A percentile compares a stretch with the other conserved stretches of the same genome.
Evolutionary conservation across 805 yeast species (phyloP).

Genomic region (Tetrapisispora arboricola): DNA sequence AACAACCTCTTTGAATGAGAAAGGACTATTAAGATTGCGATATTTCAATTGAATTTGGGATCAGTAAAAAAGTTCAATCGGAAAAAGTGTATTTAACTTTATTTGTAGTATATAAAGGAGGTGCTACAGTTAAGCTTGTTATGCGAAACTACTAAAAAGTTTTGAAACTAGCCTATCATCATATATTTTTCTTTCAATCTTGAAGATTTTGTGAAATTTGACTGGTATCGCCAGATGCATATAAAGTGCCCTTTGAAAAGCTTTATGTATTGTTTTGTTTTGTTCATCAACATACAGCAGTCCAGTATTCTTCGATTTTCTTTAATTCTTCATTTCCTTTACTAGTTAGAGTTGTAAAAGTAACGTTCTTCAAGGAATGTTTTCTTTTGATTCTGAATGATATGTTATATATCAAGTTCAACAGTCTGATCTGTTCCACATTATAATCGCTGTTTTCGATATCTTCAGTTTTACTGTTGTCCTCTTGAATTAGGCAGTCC

Average conservation of each 20-base stretch:
- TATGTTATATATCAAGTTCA: conserved; percentile 17
- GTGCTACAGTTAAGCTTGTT: too few species aligned
- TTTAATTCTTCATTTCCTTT: conserved; percentile 1
- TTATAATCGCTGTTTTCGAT: background rate
- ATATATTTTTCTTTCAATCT: too few species aligned
- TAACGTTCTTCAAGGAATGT: conserved; percentile 7
- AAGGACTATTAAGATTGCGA: background rate
- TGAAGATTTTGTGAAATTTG: too few species aligned
- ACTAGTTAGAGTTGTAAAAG: background rate
- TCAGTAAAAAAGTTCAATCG: too few species aligned
- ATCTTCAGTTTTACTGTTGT: background rate
- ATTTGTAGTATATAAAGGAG: too few species aligned
- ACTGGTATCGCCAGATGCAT: too few species aligned
- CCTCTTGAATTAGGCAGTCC: conserved; percentile 12
- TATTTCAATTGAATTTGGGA: too few species aligned
- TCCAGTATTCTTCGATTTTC: conserved; percentile 21
- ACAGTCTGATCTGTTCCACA: conserved; percentile 4
- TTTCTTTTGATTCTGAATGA: conserved; percentile 16
- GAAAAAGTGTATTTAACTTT: too few species aligned
- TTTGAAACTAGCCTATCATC: too few species aligned
- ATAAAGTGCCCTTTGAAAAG: too few species aligned
- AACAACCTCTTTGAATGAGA: background rate
- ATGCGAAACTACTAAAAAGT: too few species aligned
- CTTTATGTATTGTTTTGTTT: too few species aligned
- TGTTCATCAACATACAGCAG: conserved; percentile 15